These are phyloP conservation scores for Xeromyces bisporus DNA, from an alignment of 495 filamentous ascomycete genomes.

Conservation along the genomic window DNA sequence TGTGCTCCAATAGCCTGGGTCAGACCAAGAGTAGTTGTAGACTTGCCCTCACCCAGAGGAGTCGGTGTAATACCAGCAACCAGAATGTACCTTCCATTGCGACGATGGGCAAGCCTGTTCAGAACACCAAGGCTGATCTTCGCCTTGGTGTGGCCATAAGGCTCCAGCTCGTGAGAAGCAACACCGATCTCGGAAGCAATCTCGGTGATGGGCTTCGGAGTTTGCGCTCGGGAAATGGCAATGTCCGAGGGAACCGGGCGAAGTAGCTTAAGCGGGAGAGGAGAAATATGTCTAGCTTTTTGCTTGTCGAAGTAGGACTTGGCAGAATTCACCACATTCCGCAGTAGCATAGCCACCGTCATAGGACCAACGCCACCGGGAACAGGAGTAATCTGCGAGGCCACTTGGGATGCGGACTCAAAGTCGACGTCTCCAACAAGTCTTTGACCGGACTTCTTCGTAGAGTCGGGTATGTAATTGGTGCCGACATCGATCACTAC, in stretches of 20 bases:
- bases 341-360: conserved; percentile 91
- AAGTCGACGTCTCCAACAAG: conserved; percentile 96
- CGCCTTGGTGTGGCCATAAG: conserved; percentile 86
- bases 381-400: conserved; percentile 91
- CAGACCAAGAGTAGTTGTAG: conserved; percentile 92
- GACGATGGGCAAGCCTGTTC: conserved; percentile 68
- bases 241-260: conserved; percentile 85
- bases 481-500: conserved; percentile 97
- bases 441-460: conserved; percentile 81
- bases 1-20: conserved; percentile 89
- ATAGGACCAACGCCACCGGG: conserved; percentile 95
- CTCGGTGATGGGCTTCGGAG: conserved; percentile 71
- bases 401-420: conserved; percentile 68
- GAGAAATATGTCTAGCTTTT: conserved; percentile 55
- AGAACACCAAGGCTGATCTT: conserved; percentile 76
- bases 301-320: conserved; percentile 66
- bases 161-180: conserved; percentile 69
- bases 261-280: conserved; percentile 59
- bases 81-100: conserved; percentile 77
- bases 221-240: conserved; percentile 73
- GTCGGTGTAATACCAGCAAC: conserved; percentile 94
- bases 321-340: conserved; percentile 81
- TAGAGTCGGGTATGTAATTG: conserved; percentile 87
- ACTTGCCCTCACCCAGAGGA: conserved; percentile 95
- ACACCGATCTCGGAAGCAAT: conserved; percentile 82